phyloP scores from a whole-genome alignment of 441 rosid species.

The Flueggea neowawraea region DNA sequence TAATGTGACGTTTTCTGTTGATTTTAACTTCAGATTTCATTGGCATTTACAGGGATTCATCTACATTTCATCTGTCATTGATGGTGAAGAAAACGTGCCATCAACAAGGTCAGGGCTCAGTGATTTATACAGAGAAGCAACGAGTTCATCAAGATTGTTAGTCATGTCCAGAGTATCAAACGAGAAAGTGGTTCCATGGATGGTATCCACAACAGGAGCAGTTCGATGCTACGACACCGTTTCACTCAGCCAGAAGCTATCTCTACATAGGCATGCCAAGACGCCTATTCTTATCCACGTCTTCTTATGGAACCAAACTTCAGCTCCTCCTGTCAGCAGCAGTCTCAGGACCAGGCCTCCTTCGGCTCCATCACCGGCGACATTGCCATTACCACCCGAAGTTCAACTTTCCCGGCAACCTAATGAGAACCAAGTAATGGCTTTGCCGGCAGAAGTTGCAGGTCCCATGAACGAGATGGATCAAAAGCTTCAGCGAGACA shows the following conservation, averaged over 20 bases:
- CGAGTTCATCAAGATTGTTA: conserved; percentile 48
- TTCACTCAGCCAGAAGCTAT: conserved; percentile 91
- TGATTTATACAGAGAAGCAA: conserved; percentile 62
- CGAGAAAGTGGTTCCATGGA: conserved; percentile 96
- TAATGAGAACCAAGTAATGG: conserved; percentile 60
- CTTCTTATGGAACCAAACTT: conserved; percentile 59
- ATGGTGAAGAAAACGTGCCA: conserved; percentile 59
- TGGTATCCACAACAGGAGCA: conserved; percentile 91
- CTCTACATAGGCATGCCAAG: conserved; percentile 86
- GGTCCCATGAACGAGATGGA: conserved; percentile 17
- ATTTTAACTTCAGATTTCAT: neutral
- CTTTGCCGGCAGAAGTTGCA: conserved; percentile 35
- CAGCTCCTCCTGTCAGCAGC: conserved; percentile 24
- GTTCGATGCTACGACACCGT: conserved; percentile 86
- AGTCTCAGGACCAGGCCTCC: conserved; percentile 25
- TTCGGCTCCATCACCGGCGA: conserved; percentile 30
- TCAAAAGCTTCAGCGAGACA: conserved; percentile 45
- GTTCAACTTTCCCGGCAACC: conserved; percentile 38
- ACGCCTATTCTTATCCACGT: conserved; percentile 66
- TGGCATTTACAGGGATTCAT: conserved; percentile 69
- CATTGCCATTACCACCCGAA: conserved; percentile 36
- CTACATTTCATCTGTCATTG: conserved; percentile 77
- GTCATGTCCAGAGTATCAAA: conserved; percentile 75
- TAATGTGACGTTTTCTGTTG: neutral
- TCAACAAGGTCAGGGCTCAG: conserved; percentile 78